Evolutionary conservation across 1,139 yeast genomes (phyloP), one percentile per base, ranked within the genome.

Genomic region (Pichia norvegensis): DNA sequence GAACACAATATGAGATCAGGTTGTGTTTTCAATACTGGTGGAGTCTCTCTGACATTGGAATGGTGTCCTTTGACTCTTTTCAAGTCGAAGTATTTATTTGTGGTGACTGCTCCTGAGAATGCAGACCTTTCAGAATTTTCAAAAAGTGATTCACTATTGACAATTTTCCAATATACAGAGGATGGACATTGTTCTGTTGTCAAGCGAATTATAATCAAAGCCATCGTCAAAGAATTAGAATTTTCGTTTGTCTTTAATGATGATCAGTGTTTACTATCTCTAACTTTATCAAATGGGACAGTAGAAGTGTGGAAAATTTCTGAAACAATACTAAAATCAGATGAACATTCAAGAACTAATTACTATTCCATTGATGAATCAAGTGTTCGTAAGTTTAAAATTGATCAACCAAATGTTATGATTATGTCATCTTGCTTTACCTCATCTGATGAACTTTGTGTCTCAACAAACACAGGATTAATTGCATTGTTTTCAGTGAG

Each of bases 391-490:
- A n/a, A 16, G 39, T 23, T 25, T 43, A 13, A 43, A 43, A 43
- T 17, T 45, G 33, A 17, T 31, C 35, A 29, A 38, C 33, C 38
- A 2, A 29, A 13, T 9, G 11, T 42, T 4, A 33, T 41, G 22
- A 48, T 48, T 17, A 50, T 47, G 27, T 39, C 51, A 1, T 46
- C 49, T 9, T 33, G 48, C 2, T 48, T 50, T 35, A 10, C 79
- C 11, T 73, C 78, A 5, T 57, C 69, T 4, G 67, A 70, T 2
- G 67, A 65, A 9, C 56, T 87, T 1, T 58, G 82, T 1, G 78
- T 79, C 29, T 95, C 95, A 0, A 72, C 81, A 8, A 64, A 71
- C 1, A 76, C 78, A 47, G 97, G 97, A 0, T 69, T 68, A 33
- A 63, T 87, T 8, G 81, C 81, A 0, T 94, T 85, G 57, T 81